phyloP scores from a whole-genome alignment of 2,329 filamentous ascomycete species.

The Aspergillaceae sp. region DNA sequence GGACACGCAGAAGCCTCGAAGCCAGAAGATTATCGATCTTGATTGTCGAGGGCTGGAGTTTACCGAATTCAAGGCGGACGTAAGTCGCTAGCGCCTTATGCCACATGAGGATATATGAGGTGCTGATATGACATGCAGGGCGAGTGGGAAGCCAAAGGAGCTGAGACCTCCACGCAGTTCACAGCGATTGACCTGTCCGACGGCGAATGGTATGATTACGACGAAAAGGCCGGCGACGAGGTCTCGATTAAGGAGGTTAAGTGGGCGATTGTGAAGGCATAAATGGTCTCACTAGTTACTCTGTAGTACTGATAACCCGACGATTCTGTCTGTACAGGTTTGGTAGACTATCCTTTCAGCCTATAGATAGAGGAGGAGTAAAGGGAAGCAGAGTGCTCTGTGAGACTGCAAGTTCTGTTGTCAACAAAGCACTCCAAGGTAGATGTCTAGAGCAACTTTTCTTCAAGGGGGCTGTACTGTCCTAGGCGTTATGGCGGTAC shows the following conservation, averaged over 20 bases:
- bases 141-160: slow-evolving; percentile 77
- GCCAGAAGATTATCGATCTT: slow-evolving; percentile 74
- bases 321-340: too few species aligned
- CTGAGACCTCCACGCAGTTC: slow-evolving; percentile 76
- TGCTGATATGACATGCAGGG: slow-evolving; percentile 48
- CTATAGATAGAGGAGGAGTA: too few species aligned
- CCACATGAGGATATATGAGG: too few species aligned
- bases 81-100: slow-evolving; percentile 32
- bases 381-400: too few species aligned
- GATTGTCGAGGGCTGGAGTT: slow-evolving; percentile 95
- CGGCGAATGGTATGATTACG: slow-evolving; percentile 96
- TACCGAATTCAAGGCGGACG: slow-evolving; percentile 80
- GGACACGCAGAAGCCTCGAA: slow-evolving; percentile 47
- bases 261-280: slow-evolving; percentile 75
- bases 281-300: slow-evolving; percentile 13
- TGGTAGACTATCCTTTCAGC: too few species aligned
- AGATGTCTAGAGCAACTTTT: too few species aligned
- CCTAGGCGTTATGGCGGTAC: too few species aligned
- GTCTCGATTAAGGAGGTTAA: slow-evolving; percentile 84
- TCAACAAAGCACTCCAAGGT: too few species aligned
- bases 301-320: too few species aligned
- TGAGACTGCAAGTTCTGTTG: too few species aligned
- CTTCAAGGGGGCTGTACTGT: too few species aligned
- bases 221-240: slow-evolving; percentile 85
- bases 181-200: slow-evolving; percentile 71